Evolutionary conservation across 106 monocot genomes (phyloP).

Genomic region (Chionographis japonica): DNA sequence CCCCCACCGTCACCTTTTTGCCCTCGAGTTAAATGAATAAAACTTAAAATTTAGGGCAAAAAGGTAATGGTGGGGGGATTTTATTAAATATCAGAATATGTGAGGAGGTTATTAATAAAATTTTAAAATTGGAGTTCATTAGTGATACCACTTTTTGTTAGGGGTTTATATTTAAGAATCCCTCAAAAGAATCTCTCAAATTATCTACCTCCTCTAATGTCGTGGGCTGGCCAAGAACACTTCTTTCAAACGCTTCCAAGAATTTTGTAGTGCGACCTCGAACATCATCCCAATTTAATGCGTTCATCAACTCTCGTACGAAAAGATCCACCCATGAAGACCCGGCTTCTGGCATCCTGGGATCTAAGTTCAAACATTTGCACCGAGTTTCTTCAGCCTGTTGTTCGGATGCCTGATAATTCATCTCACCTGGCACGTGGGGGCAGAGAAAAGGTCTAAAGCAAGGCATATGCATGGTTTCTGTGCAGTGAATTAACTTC

Average conservation of each 20-base stretch:
- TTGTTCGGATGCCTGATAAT: constrained; percentile 21
- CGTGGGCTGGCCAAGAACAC: constrained; percentile 28
- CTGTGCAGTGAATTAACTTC: neutral
- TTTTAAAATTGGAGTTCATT: too few species aligned
- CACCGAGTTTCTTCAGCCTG: constrained; percentile 14
- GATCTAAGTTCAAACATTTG: neutral
- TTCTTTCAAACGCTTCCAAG: constrained; percentile 63
- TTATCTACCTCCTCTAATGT: constrained; percentile 42
- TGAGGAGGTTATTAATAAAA: too few species aligned
- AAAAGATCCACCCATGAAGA: constrained; percentile 72
- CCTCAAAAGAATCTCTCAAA: neutral
- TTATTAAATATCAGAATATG: too few species aligned
- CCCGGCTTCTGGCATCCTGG: constrained; percentile 3
- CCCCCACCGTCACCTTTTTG: too few species aligned
- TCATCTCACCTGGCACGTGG: constrained; percentile 24
- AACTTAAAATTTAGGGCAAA: too few species aligned
- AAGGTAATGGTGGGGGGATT: too few species aligned
- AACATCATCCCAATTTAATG: constrained; percentile 62
- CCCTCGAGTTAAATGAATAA: too few species aligned
- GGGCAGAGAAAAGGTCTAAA: neutral
- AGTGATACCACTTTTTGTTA: neutral
- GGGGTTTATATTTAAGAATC: neutral
- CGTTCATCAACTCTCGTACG: constrained; percentile 75
- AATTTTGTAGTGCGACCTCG: constrained; percentile 44
- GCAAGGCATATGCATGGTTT: too few species aligned